phyloP scores from a whole-genome alignment of 805 yeast genomes.

The Candida argentea region DNA sequence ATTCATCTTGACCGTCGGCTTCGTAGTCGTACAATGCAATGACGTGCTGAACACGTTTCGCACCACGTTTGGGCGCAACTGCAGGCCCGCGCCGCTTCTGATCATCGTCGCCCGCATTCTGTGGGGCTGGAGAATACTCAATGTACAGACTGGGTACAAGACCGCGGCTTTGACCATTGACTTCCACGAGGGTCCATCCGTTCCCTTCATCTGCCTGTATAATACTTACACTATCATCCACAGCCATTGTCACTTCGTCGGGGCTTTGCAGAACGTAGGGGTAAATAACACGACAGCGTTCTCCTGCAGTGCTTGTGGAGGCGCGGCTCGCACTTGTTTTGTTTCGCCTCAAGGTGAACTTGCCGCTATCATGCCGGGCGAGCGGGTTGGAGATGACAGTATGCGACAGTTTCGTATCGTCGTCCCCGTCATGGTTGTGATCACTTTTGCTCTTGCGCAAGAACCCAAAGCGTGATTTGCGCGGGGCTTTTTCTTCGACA shows the following conservation, averaged over 20 bases:
- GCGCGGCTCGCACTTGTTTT: conserved; percentile 14
- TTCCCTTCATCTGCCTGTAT: conserved; percentile 72
- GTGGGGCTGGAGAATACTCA: conserved; percentile 23
- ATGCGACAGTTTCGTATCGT: conserved; percentile 22
- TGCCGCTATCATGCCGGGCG: conserved; percentile 23
- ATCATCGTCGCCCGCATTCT: conserved; percentile 3
- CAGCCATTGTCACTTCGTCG: conserved; percentile 58
- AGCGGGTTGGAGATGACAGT: conserved; percentile 22
- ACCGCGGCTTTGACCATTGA: conserved; percentile 44
- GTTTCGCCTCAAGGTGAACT: conserved; percentile 25
- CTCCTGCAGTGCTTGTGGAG: conserved; percentile 8
- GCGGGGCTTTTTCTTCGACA: conserved; percentile 38
- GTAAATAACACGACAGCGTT: conserved; percentile 46
- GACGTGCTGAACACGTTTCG: conserved; percentile 51
- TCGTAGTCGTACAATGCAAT: conserved; percentile 66
- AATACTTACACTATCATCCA: conserved; percentile 54
- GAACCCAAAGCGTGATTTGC: conserved; percentile 52
- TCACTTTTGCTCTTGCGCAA: conserved; percentile 26
- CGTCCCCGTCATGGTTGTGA: conserved; percentile 4
- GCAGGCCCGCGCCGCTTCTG: conserved; percentile 55
- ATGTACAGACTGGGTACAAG: conserved; percentile 81
- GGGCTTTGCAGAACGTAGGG: conserved; percentile 57
- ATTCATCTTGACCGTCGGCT: conserved; percentile 75
- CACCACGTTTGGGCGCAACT: conserved; percentile 72
- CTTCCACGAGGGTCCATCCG: conserved; percentile 73